phyloP scores from a whole-genome alignment of 805 yeast genomes.

The Wickerhamiella azyma region DNA sequence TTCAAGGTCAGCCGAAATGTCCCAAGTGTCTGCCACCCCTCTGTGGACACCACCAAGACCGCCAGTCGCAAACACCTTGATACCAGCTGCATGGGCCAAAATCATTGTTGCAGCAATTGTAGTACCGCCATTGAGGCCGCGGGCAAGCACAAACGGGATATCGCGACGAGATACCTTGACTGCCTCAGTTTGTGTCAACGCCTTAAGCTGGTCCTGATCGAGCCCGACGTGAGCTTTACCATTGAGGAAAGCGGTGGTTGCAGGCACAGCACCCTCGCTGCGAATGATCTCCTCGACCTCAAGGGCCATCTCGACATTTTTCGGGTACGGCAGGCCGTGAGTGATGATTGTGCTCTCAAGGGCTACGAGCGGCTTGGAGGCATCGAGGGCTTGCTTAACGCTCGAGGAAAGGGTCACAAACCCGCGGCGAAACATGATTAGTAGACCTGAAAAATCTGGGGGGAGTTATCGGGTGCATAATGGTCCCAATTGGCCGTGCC shows the following conservation, averaged over 20 bases:
- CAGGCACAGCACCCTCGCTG: conserved; percentile 58
- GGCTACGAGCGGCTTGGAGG: conserved; percentile 60
- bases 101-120: conserved; percentile 75
- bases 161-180: conserved; percentile 73
- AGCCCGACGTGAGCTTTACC: conserved; percentile 68
- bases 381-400: conserved; percentile 46
- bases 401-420: conserved; percentile 28
- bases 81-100: conserved; percentile 60
- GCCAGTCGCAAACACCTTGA: conserved; percentile 80
- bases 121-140: conserved; percentile 1
- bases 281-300: conserved; percentile 55
- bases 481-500: background rate
- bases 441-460: background rate
- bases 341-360: conserved; percentile 82
- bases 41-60: conserved; percentile 88
- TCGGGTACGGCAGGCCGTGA: conserved; percentile 79
- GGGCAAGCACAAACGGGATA: conserved; percentile 50
- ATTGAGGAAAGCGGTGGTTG: conserved; percentile 64
- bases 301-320: conserved; percentile 57
- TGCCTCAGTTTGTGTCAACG: conserved; percentile 31
- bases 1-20: conserved; percentile 75
- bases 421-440: background rate
- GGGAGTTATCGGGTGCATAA: background rate
- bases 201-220: conserved; percentile 32
- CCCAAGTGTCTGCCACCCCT: conserved; percentile 62